Evolutionary conservation across 208 protist species (phyloP).

Genomic region (Trypanosoma boissoni): DNA sequence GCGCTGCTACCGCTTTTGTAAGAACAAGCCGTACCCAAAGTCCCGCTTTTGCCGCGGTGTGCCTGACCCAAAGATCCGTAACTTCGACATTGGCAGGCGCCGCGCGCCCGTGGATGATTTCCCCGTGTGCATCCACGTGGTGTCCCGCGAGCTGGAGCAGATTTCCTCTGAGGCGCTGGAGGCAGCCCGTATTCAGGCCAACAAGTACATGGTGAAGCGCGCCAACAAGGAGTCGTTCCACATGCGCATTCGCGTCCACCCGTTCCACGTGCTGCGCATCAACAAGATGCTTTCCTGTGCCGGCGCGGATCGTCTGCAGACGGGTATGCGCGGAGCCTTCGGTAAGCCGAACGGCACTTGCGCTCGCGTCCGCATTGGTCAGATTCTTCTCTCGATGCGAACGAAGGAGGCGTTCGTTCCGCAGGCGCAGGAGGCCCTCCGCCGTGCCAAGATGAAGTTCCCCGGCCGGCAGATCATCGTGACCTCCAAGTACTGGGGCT

Average conservation of each 20-base stretch:
- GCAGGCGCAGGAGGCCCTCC: conserved; percentile 71
- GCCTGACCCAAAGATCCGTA: conserved; percentile 97
- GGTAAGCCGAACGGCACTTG: conserved; percentile 97
- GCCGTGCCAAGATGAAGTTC: conserved; percentile 86
- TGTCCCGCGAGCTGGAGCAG: conserved; percentile 99
- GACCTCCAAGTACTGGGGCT: conserved; percentile 84
- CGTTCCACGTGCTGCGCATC: conserved; percentile 99
- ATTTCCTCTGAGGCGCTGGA: conserved; percentile 98
- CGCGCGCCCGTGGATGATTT: conserved; percentile 96
- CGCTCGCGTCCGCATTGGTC: conserved; percentile 97
- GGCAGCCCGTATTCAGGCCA: conserved; percentile 98
- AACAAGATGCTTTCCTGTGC: conserved; percentile 99
- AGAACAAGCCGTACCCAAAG: conserved; percentile 70
- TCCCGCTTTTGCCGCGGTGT: conserved; percentile 98
- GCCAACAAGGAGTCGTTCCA: conserved; percentile 99
- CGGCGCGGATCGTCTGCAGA: conserved; percentile 99
- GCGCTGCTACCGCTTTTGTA: conserved; percentile 57
- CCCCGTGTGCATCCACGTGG: conserved; percentile 96
- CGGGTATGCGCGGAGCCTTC: conserved; percentile 98
- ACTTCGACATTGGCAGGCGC: conserved; percentile 98
- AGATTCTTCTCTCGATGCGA: conserved; percentile 98
- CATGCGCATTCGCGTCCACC: conserved; percentile 98
- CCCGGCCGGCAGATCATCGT: conserved; percentile 70
- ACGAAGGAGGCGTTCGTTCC: conserved; percentile 75
- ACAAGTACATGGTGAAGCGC: conserved; percentile 99